These are phyloP conservation scores for Pistacia atlantica DNA, from an alignment of 345 rosid species.

Conservation along the genomic window DNA sequence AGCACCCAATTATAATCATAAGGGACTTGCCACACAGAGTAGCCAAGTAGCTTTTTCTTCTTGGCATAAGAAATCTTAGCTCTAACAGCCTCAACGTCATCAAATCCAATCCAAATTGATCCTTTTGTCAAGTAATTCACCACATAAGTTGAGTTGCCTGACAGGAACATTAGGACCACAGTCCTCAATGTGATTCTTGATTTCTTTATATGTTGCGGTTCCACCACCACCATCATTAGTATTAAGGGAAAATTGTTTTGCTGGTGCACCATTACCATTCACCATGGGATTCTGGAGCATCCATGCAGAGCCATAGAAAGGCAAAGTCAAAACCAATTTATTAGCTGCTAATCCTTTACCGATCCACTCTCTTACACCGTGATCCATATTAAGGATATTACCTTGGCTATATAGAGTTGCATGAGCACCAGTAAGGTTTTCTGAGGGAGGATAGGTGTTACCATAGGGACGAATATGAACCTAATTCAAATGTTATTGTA, in stretches of 20 bases:
- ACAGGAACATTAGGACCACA: neutral
- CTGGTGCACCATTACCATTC: constrained; percentile 12
- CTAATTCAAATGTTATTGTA: neutral
- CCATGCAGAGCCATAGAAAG: constrained; percentile 41
- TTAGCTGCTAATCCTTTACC: constrained; percentile 12
- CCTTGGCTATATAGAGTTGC: neutral
- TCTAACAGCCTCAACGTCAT: constrained; percentile 37
- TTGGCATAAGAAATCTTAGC: constrained; percentile 42
- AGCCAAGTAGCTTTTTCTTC: constrained; percentile 43
- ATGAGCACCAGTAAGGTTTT: neutral
- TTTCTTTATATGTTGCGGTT: constrained; percentile 20
- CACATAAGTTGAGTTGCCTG: constrained; percentile 30
- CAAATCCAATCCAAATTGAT: constrained; percentile 44
- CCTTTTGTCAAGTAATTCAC: constrained; percentile 28
- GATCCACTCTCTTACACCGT: neutral
- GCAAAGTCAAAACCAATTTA: constrained; percentile 29
- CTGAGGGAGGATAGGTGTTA: neutral
- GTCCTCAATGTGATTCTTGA: constrained; percentile 22
- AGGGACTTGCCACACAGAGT: constrained; percentile 28
- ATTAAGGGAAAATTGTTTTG: neutral
- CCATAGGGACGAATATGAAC: neutral
- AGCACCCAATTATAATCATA: constrained; percentile 48
- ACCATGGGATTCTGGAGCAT: neutral
- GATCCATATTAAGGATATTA: neutral
- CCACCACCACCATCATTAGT: constrained; percentile 9